A percentile compares a stretch with the other conserved stretches of the same genome.
phyloP scores from a whole-genome alignment of 805 yeast species.

The Yamadazyma scolyti region DNA sequence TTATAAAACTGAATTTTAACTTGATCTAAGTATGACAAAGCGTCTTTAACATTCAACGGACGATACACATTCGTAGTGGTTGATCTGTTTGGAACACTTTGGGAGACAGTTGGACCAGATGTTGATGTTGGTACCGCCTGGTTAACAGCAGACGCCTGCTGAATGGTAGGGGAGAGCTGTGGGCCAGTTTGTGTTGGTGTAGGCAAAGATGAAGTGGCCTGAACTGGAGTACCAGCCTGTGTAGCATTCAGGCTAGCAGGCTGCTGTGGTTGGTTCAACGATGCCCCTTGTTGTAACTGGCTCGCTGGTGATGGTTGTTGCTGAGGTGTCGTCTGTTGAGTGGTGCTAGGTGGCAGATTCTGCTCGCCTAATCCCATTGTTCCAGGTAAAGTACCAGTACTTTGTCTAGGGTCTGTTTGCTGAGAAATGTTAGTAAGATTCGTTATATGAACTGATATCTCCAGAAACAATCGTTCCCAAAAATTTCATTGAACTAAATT shows the following conservation, averaged over 20 bases:
- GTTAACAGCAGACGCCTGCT: conserved; percentile 10
- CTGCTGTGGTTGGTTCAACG: conserved; percentile 8
- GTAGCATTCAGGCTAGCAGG: conserved; percentile 13
- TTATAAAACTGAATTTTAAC: conserved; percentile 88
- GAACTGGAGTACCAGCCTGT: conserved; percentile 5
- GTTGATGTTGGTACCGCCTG: conserved; percentile 17
- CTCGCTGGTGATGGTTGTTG: conserved; percentile 25
- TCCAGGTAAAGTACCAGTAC: conserved; percentile 8
- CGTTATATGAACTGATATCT: no score
- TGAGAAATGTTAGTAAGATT: conserved; percentile 11
- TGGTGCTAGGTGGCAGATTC: conserved; percentile 1
- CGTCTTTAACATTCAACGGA: conserved; percentile 94
- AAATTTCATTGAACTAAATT: no score
- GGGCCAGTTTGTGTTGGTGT: neutral
- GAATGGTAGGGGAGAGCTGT: conserved; percentile 3
- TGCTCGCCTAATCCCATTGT: conserved; percentile 8
- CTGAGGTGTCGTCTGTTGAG: conserved; percentile 12
- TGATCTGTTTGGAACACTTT: conserved; percentile 39
- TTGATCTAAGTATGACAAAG: conserved; percentile 90
- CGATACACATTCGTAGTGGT: conserved; percentile 49
- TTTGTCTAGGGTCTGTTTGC: conserved; percentile 7
- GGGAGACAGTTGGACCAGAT: conserved; percentile 17
- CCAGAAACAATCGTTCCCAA: no score
- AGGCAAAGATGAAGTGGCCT: conserved; percentile 1
- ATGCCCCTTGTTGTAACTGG: conserved; percentile 19